Evolutionary conservation across 2,329 filamentous ascomycete species (phyloP), one percentile per base, ranked within the genome.

Genomic region (Ophiognomonia clavigignenti-juglandacearum): DNA sequence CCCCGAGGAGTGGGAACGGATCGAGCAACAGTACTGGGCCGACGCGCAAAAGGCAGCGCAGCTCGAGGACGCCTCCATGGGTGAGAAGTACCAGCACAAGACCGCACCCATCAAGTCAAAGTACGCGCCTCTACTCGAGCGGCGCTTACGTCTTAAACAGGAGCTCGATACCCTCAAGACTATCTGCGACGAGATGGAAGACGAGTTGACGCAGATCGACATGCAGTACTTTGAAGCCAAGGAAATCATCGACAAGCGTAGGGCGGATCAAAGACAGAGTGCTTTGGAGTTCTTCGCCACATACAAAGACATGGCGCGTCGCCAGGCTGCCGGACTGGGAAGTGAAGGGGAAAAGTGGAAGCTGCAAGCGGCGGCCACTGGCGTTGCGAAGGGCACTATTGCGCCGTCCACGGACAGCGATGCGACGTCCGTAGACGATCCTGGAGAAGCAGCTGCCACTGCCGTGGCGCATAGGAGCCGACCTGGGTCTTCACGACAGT

Each of bases 71-170:
- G 49, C 55, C 19, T 51, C 51, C 4, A 55, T 70, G 16, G 60
- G 65, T 22, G 55, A 60, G 22, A 60, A 65, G 14, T 64, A 64
- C 42, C 54, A 59, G 19, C 52, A 55, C 6, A 57, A 64, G 42
- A 59, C 59, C 11, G 51, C 58, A 1, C 54, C 57, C 13, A 53
- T 64, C 10, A 59, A 62, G 40, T 56, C 53, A 58, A 64, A 58
- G 56, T 64, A 48, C 1, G 61, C 64, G 16, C 52, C 65, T 20
- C 59, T 72, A 2, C 51, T 66, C n/a, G 61, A 65, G 36, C 59
- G 64, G 6, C 63, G 69, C 23, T 64, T 61, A 13, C 59, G 61
- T 6, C 51, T 69, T 5, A 60, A 67, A 9, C 67, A 65, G n/a
- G 57, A 61, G 6, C 57, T 73, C n/a, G 52, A 65, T 27, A 59